These are phyloP conservation scores for Panellus pusillus DNA, from an alignment of 768 basidiomycete species.

Conservation along the genomic window DNA sequence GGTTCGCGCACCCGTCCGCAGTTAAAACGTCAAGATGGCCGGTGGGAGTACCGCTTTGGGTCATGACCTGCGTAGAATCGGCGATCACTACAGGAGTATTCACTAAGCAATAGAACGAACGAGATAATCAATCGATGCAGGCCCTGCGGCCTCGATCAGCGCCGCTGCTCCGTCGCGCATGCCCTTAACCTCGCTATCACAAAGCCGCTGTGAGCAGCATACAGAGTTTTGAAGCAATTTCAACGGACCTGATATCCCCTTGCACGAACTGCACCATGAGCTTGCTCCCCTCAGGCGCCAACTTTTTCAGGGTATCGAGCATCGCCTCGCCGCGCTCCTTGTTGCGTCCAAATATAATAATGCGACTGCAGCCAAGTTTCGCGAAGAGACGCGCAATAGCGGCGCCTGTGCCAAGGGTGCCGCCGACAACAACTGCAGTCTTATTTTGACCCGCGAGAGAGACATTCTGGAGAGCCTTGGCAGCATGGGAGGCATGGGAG, in stretches of 20 bases:
- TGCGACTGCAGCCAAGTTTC: conserved; percentile 3
- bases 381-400: conserved; percentile 5
- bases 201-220: too few relatives aligned
- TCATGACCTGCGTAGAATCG: background rate
- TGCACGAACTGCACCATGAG: background rate
- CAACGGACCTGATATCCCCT: background rate
- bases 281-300: background rate
- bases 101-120: background rate
- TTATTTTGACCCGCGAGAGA: conserved; percentile 3
- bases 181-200: background rate
- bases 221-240: background rate
- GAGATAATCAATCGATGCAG: background rate
- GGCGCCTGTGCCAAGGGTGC: background rate
- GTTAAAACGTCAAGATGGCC: background rate
- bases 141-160: background rate
- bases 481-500: conserved; percentile 1
- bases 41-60: background rate
- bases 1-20: background rate
- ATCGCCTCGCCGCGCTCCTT: background rate
- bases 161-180: background rate
- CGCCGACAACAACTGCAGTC: conserved; percentile 8
- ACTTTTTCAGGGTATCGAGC: background rate
- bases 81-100: too few relatives aligned
- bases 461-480: background rate
- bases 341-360: background rate